Percentiles rank a stretch among this genome's conserved stretches.
Evolutionary conservation across 768 basidiomycete species (phyloP).

Genomic region (Mycena rosella): DNA sequence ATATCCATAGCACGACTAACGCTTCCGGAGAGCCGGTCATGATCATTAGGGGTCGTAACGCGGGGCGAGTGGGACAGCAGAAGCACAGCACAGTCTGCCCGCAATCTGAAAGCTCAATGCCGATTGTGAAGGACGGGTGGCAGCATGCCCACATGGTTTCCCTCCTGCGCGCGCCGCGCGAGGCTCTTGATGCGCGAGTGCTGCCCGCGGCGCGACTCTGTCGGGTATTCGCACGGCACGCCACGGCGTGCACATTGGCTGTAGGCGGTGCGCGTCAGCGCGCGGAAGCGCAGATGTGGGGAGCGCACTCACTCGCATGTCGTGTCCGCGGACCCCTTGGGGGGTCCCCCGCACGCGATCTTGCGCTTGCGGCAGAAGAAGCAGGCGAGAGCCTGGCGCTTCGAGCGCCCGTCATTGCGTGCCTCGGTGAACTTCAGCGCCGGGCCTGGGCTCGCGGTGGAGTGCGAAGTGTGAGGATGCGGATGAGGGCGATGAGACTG

Average conservation of each 20-base stretch:
- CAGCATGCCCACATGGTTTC: not conserved
- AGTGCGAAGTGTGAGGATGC: not conserved
- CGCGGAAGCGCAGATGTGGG: too few species aligned
- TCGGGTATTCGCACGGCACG: conserved; percentile 12
- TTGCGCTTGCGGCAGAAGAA: conserved; percentile 23
- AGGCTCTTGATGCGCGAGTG: conserved; percentile 29
- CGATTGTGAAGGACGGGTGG: not conserved
- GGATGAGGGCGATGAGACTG: too few species aligned
- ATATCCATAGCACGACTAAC: too few species aligned
- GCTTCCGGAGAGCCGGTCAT: too few species aligned
- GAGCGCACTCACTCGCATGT: conserved; percentile 21
- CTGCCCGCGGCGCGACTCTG: conserved; percentile 22
- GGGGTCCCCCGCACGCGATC: conserved; percentile 16
- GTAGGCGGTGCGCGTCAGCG: not conserved
- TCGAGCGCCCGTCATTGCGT: conserved; percentile 13
- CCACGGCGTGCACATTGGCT: conserved; percentile 19
- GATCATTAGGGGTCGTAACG: too few species aligned
- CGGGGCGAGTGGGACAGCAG: not conserved
- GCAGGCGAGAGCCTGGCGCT: conserved; percentile 17
- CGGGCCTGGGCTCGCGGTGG: not conserved
- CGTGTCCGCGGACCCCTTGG: not conserved
- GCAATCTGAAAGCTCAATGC: not conserved
- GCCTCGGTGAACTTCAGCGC: conserved; percentile 18
- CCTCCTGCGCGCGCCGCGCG: conserved; percentile 3
- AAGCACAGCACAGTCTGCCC: too few species aligned